Evolutionary conservation across 192 early-diverging fungal species (phyloP), one percentile per base, ranked within the genome.

Genomic region (Gonapodya prolifera): DNA sequence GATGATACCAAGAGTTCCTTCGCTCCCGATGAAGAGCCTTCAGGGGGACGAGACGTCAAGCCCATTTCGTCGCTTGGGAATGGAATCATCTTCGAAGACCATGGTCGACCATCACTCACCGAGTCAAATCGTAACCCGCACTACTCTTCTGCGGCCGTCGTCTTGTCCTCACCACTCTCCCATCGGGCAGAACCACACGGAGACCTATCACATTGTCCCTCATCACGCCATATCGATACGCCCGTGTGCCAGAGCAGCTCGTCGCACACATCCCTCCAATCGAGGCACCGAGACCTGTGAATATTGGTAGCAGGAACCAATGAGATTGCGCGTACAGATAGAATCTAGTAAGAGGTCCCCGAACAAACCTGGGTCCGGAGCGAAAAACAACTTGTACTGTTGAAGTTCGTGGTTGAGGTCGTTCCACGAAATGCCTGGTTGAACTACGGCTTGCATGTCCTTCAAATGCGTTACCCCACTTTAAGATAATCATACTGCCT

Each of bases 381-480:
- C 45, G 45, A 69, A 69, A 69, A 69, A 69, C 45, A 69, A n/a
- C 13, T n/a, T n/a, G 45, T 69, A n/a, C 13, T 69, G 13, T n/a
- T 69, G 8, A 8, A 69, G 45, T n/a, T 69, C 45, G 45, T 8
- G 75, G 31, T 83, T 82, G 31, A 91, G 78, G 13, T 84, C 84
- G 34, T 88, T 82, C 88, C 87, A 91, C 17, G 83, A 81, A 30
- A 89, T 80, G 70, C 90, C 90, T 1, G 90, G 87, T 61, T 89
- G 80, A 0, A 90, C 90, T 0, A 88, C 84, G 80, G 81, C 81
- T 34, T 87, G 87, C 78, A 91, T 80, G n/a, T n/a, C n/a, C n/a
- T n/a, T n/a, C n/a, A n/a, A n/a, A n/a, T n/a, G n/a, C n/a, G n/a
- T n/a, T n/a, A n/a, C n/a, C n/a, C n/a, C n/a, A n/a, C n/a, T n/a